These are phyloP conservation scores for Stephania yunnanensis DNA, from an alignment of 164 flowering plant species.

Conservation along the genomic window DNA sequence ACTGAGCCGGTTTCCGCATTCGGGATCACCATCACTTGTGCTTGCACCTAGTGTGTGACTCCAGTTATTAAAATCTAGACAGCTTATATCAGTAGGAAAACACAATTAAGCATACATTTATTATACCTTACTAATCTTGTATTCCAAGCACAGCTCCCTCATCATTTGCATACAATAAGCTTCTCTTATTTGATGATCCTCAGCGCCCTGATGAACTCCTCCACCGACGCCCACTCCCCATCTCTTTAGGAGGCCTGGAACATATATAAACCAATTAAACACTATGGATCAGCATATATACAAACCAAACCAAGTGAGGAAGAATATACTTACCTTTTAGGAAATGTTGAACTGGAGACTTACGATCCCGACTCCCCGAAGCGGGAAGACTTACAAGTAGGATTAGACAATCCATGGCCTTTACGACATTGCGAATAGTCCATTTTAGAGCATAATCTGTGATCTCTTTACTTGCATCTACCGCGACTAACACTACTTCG, in stretches of 20 bases:
- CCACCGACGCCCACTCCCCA: constrained; percentile 13
- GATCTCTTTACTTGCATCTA: constrained; percentile 37
- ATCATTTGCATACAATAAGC: constrained; percentile 26
- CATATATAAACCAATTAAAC: not conserved
- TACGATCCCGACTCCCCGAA: not conserved
- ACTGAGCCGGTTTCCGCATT: constrained; percentile 20
- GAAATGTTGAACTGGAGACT: constrained; percentile 14
- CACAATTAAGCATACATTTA: too few relatives aligned
- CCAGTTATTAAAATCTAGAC: constrained; percentile 1
- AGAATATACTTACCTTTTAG: not conserved
- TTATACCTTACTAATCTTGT: constrained; percentile 23
- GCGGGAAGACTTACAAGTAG: constrained; percentile 18
- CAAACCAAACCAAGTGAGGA: not conserved
- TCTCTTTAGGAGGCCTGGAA: constrained; percentile 26
- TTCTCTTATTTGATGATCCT: constrained; percentile 8
- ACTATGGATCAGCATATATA: not conserved
- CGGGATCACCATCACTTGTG: constrained; percentile 21
- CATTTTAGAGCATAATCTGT: constrained; percentile 36
- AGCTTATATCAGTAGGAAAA: not conserved
- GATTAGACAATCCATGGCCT: constrained; percentile 25
- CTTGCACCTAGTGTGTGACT: constrained; percentile 21
- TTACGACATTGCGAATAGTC: constrained; percentile 29
- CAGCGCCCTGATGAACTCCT: constrained; percentile 5
- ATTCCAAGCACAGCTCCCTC: constrained; percentile 23
- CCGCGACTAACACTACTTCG: constrained; percentile 31